Evolutionary conservation across 1,284 basidiomycete genomes (phyloP), one percentile per base, ranked within the genome.

Genomic region (Meira nashicola): DNA sequence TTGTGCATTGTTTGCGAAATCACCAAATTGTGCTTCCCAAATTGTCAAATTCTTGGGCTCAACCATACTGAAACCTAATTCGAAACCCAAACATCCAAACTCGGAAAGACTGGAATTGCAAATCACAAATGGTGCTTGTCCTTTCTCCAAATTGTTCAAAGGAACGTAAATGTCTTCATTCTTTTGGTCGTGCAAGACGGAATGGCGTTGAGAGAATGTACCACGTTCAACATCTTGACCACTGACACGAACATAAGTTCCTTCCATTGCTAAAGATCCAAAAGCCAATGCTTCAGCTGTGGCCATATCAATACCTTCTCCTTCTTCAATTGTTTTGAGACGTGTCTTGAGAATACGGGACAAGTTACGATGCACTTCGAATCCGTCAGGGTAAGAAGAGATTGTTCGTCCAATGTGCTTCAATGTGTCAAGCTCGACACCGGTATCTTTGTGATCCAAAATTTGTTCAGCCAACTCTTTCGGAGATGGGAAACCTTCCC

Each of bases 211-310:
- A n/a, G 93, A 97, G 84, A 99, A 99, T 8, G 95, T 99, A 58
- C 95, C 95, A 79, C 95, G 89, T 81, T 99, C 95, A 57, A 98
- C 94, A 80, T 98, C 95, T 82, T 99, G 95, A 49, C 95, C 95
- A 1, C 92, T 96, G 1, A 98, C 83, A 73, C 95, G 90, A 56
- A 99, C 89, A 78, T 98, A 92, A 59, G 88, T 89, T 74, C 90
- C 89, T 82, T 98, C 93, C 50, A 94, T 83, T 37, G 89, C 89
- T 54, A 98, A 86, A 14, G 92, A 85, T 64, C 94, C 95, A 74
- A 98, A 92, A 0, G 95, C 95, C 57, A 99, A 86, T 0, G 95
- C 92, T 82, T 99, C 95, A 62, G 93, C 94, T n/a, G 95, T 99
- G 15, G 92, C 89, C 92, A 94, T 97, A 80, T 99, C 95, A 72